Percentiles rank a stretch among this genome's conserved stretches.
Conservation (phyloP, 441 rosid genomes). For the Erysimum pusillum region DNA sequence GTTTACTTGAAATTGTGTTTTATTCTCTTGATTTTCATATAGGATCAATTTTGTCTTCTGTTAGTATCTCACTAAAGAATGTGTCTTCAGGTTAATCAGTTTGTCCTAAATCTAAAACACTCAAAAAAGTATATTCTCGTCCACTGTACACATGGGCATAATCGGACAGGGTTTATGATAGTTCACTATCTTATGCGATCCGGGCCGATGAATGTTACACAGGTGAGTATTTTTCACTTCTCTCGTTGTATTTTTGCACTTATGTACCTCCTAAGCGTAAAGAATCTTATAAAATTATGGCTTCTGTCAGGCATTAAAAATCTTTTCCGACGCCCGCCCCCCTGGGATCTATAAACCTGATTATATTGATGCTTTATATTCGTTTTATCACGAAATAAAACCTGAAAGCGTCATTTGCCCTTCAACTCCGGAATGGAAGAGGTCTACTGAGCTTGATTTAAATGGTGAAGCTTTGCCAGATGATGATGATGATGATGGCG, state of each 20-base stretch:
- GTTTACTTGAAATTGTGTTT: slow-evolving; percentile 6
- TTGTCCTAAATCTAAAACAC: slow-evolving; percentile 72
- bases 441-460: slow-evolving; percentile 92
- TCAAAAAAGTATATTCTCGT: slow-evolving; percentile 88
- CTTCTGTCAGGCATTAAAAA: slow-evolving; percentile 76
- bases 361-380: slow-evolving; percentile 82
- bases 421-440: slow-evolving; percentile 96
- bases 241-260: slow-evolving; percentile 18
- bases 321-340: slow-evolving; percentile 90
- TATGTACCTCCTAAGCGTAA: slow-evolving; percentile 23
- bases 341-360: slow-evolving; percentile 99
- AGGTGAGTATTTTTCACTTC: slow-evolving; percentile 58
- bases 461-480: slow-evolving; percentile 98
- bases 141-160: slow-evolving; percentile 99
- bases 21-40: slow-evolving; percentile 8
- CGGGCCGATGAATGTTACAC: slow-evolving; percentile 76
- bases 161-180: slow-evolving; percentile 98
- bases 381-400: slow-evolving; percentile 92
- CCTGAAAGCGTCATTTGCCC: slow-evolving; percentile 84
- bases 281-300: slow-evolving; percentile 36
- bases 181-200: slow-evolving; percentile 96
- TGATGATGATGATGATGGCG: slow-evolving; percentile 91
- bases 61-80: slow-evolving; percentile 26
- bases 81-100: slow-evolving; percentile 74
- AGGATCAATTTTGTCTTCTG: slow-evolving; percentile 3